Evolutionary conservation across 164 flowering plant genomes (phyloP).

Genomic region (Santalum album): DNA sequence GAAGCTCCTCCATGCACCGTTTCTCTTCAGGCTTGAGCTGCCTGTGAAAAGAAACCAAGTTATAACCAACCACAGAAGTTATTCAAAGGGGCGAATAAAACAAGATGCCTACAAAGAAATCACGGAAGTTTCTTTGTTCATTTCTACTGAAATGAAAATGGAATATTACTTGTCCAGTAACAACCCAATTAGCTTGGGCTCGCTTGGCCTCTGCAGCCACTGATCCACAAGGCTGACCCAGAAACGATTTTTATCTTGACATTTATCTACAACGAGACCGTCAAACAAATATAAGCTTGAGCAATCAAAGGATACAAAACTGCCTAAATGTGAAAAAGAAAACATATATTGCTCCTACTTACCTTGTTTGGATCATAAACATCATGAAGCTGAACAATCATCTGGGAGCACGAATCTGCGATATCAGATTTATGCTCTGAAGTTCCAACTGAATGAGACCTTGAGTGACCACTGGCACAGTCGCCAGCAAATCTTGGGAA

Average conservation of each 20-base stretch:
- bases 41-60: conserved; percentile 18
- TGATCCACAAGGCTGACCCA: conserved; percentile 79
- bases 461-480: conserved; percentile 78
- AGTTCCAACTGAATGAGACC: conserved; percentile 42
- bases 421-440: conserved; percentile 73
- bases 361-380: conserved; percentile 95
- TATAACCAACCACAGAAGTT: neutral
- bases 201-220: conserved; percentile 87
- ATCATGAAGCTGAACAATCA: conserved; percentile 94
- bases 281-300: neutral
- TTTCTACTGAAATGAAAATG: neutral
- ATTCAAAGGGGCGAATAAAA: no score
- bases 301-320: neutral
- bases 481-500: conserved; percentile 95
- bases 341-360: neutral
- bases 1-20: conserved; percentile 68
- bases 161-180: conserved; percentile 77
- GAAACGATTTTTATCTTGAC: conserved; percentile 76
- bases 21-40: conserved; percentile 54
- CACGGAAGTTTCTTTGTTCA: neutral
- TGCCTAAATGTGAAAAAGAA: neutral
- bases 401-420: conserved; percentile 87
- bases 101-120: no score
- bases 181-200: conserved; percentile 83
- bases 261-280: conserved; percentile 47